Evolutionary conservation across 2,329 filamentous ascomycete genomes (phyloP).

Genomic region (Westerdykella aurantiaca): DNA sequence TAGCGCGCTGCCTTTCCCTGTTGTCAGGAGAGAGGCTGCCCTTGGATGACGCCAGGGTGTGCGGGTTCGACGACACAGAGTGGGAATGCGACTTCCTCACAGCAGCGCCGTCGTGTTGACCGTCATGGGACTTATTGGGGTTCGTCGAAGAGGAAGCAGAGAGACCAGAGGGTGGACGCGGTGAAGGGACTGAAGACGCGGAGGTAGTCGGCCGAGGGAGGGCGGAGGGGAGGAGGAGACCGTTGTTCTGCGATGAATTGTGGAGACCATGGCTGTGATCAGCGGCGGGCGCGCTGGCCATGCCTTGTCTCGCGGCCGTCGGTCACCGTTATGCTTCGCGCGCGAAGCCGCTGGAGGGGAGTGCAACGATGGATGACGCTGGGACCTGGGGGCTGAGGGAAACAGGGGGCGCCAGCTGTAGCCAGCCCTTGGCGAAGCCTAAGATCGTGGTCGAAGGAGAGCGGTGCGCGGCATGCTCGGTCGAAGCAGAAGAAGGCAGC

Average conservation of each 20-base stretch:
- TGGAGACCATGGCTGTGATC: slow-evolving; percentile 24
- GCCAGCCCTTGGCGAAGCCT: slow-evolving; percentile 7
- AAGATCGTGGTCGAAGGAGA: slow-evolving; percentile 9
- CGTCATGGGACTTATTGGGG: slow-evolving; percentile 15
- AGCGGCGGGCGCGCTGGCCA: slow-evolving; percentile 27
- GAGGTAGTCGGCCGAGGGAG: slow-evolving; percentile 28
- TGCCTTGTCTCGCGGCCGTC: slow-evolving; percentile 15
- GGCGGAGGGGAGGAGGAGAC: slow-evolving; percentile 29
- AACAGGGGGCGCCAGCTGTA: slow-evolving; percentile 6
- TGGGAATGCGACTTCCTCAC: slow-evolving; percentile 30
- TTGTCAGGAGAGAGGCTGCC: slow-evolving; percentile 22
- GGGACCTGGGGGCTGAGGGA: neutral
- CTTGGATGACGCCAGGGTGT: slow-evolving; percentile 29
- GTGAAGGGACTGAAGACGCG: slow-evolving; percentile 17
- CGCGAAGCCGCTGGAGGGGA: neutral
- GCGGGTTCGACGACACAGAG: slow-evolving; percentile 32
- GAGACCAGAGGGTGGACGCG: slow-evolving; percentile 28
- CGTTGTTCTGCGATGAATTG: slow-evolving; percentile 3
- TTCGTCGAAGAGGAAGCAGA: slow-evolving; percentile 21
- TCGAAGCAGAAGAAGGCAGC: too few species aligned
- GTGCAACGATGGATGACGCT: neutral
- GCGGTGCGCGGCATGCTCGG: too few species aligned
- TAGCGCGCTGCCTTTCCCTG: slow-evolving; percentile 29
- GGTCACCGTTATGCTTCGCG: slow-evolving; percentile 3
- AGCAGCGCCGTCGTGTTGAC: slow-evolving; percentile 18